These are phyloP conservation scores for Xylariaceae sp. DNA, from an alignment of 2,329 filamentous ascomycete species.

Conservation along the genomic window DNA sequence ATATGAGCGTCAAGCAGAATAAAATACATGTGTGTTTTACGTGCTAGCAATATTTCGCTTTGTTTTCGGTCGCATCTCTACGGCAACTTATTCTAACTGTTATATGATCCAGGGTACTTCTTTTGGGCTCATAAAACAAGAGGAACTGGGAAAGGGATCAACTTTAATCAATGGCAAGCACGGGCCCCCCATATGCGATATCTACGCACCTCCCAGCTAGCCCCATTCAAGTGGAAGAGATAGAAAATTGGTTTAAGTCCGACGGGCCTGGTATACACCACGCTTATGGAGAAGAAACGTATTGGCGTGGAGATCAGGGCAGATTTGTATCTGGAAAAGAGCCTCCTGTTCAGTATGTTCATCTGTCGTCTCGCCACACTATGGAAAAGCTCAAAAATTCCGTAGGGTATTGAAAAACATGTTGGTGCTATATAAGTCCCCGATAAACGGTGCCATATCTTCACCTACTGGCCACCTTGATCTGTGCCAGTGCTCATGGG, in stretches of 20 bases:
- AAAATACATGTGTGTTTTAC: too few species aligned
- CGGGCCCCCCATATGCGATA: too few species aligned
- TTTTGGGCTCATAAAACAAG: too few species aligned
- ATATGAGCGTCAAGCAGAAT: too few species aligned
- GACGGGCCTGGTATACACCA: neutral
- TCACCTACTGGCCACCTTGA: neutral
- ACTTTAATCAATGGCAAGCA: too few species aligned
- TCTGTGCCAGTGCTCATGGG: neutral
- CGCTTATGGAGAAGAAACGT: slow-evolving; percentile 5
- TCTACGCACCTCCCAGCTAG: too few species aligned
- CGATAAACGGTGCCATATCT: neutral
- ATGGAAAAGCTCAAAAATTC: neutral
- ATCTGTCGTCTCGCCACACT: neutral
- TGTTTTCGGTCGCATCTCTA: too few species aligned
- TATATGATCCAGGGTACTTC: too few species aligned
- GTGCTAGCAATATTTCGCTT: too few species aligned
- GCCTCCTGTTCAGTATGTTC: slow-evolving; percentile 4
- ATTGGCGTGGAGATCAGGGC: slow-evolving; percentile 3
- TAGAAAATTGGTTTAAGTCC: slow-evolving; percentile 3
- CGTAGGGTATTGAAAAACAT: slow-evolving; percentile 9
- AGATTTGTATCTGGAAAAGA: neutral
- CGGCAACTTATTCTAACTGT: too few species aligned
- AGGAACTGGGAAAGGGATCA: too few species aligned
- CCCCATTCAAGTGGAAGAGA: neutral
- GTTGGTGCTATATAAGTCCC: slow-evolving; percentile 1